phyloP scores from a whole-genome alignment of 441 rosid genomes.

The Geranium incanum region DNA sequence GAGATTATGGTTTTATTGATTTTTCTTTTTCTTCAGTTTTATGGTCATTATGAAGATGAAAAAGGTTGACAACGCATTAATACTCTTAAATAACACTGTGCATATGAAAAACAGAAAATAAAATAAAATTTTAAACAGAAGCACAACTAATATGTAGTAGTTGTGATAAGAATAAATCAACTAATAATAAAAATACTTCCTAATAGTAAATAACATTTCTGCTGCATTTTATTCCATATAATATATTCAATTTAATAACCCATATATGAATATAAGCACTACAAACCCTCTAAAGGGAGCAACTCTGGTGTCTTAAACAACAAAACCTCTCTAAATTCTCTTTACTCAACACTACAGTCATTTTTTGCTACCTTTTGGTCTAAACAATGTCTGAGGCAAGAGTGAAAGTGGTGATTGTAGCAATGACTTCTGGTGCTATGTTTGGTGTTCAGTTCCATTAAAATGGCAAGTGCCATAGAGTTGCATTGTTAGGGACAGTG shows the following conservation, averaged over 20 bases:
- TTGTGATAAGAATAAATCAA: not conserved
- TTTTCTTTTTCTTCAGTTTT: too few relatives aligned
- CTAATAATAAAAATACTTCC: too few relatives aligned
- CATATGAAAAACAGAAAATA: too few relatives aligned
- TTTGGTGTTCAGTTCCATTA: conserved; percentile 14
- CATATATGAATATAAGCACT: not conserved
- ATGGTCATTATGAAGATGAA: too few relatives aligned
- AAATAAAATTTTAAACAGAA: too few relatives aligned
- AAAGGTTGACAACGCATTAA: too few relatives aligned
- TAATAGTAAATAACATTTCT: too few relatives aligned
- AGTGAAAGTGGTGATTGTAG: not conserved
- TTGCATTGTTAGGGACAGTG: conserved; percentile 39
- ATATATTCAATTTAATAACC: not conserved
- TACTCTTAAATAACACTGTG: too few relatives aligned
- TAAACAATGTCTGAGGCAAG: not conserved
- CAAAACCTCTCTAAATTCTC: not conserved
- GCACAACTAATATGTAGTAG: too few relatives aligned
- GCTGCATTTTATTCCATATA: too few relatives aligned
- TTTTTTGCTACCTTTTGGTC: too few relatives aligned
- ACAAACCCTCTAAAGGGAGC: not conserved
- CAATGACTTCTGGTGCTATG: conserved; percentile 5
- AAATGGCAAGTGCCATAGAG: conserved; percentile 27
- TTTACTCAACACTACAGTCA: too few relatives aligned
- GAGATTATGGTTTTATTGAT: not conserved
- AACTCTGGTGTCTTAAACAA: not conserved